Evolutionary conservation across 2,329 filamentous ascomycete genomes (phyloP).

Genomic region (Dothiorella sarmentorum): DNA sequence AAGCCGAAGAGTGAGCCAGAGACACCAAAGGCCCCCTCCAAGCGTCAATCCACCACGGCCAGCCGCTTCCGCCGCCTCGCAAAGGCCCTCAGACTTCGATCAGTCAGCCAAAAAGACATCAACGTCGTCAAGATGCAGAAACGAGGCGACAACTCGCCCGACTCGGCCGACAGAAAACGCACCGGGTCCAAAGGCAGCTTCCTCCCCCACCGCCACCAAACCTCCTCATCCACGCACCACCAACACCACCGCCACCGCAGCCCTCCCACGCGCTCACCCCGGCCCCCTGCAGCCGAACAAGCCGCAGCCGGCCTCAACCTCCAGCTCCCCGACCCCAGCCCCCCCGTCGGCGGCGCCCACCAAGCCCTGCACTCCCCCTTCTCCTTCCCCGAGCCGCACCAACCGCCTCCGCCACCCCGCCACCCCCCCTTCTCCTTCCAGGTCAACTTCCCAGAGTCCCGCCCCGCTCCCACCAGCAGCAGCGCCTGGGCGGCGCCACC

Average conservation of each 20-base stretch:
- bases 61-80: not conserved
- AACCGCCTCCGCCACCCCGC: not conserved
- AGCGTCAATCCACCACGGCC: not conserved
- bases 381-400: not conserved
- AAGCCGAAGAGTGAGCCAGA: not conserved
- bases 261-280: not conserved
- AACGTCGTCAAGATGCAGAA: not conserved
- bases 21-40: not conserved
- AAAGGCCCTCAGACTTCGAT: not conserved
- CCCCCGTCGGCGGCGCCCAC: not conserved
- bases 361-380: not conserved
- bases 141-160: not conserved
- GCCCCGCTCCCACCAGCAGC: too few relatives aligned
- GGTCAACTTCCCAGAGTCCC: not conserved
- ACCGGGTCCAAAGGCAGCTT: not conserved
- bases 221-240: not conserved
- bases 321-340: not conserved
- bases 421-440: slow-evolving; percentile 5
- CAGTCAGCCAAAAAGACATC: not conserved
- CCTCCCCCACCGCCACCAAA: not conserved
- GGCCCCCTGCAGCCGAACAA: not conserved
- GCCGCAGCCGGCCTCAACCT: not conserved
- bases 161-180: not conserved
- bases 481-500: too few relatives aligned
- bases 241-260: not conserved